phyloP scores from a whole-genome alignment of 805 yeast species.

The Metschnikowia santaceciliae region DNA sequence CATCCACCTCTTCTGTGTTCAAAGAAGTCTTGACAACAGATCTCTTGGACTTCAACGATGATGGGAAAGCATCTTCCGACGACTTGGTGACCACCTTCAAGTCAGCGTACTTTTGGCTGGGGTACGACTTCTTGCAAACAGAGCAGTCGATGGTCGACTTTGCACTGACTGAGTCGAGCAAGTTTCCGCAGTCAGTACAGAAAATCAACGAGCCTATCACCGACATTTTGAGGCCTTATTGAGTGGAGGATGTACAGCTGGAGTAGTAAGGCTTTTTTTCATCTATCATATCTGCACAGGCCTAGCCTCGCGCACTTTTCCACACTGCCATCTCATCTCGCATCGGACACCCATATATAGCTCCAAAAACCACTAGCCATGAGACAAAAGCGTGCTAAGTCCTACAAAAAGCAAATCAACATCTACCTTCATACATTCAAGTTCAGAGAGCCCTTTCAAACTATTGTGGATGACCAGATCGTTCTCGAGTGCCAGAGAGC shows the following conservation, averaged over 20 bases:
- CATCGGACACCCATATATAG: not conserved
- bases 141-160: constrained; percentile 53
- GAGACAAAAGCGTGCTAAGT: constrained; percentile 96
- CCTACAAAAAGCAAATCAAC: constrained; percentile 89
- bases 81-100: constrained; percentile 85
- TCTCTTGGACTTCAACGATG: constrained; percentile 70
- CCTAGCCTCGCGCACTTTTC: constrained; percentile 2
- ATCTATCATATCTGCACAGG: not conserved
- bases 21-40: constrained; percentile 88
- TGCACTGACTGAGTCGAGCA: constrained; percentile 65
- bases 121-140: constrained; percentile 43
- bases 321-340: constrained; percentile 5
- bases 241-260: not conserved
- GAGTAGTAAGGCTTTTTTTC: constrained; percentile 3
- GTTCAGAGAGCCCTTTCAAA: constrained; percentile 92
- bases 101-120: constrained; percentile 57
- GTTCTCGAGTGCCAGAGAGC: constrained; percentile 62
- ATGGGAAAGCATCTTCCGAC: constrained; percentile 92
- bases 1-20: constrained; percentile 74
- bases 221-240: constrained; percentile 55
- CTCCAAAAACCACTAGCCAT: constrained; percentile 32
- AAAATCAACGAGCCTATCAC: constrained; percentile 94
- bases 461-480: constrained; percentile 77
- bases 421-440: constrained; percentile 81
- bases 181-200: constrained; percentile 89